Conservation (phyloP, 2,329 filamentous ascomycete species). For the Knufia petricola region DNA sequence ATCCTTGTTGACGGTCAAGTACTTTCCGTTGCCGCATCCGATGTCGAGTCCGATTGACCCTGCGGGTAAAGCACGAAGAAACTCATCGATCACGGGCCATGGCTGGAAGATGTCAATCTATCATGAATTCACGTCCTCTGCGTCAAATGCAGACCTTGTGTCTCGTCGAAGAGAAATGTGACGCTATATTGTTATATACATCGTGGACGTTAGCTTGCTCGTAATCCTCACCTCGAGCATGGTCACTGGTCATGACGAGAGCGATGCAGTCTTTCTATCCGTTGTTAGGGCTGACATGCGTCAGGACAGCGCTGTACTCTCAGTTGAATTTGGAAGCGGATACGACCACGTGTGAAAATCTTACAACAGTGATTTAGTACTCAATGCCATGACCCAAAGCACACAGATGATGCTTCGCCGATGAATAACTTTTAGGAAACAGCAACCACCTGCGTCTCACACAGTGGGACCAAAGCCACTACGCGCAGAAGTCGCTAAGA, state of each 20-base stretch:
- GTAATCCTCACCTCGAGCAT: conserved; percentile 41
- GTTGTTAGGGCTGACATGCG: no score
- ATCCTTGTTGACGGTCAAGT: conserved; percentile 66
- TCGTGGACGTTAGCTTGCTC: conserved; percentile 81
- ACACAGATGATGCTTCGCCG: no score
- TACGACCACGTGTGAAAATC: no score
- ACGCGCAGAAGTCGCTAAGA: no score
- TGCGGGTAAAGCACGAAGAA: conserved; percentile 54
- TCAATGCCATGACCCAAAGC: no score
- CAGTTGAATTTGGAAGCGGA: no score
- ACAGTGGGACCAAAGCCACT: no score
- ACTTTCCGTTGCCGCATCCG: conserved; percentile 96
- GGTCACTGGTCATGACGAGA: conserved; percentile 4
- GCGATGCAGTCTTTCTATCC: no score
- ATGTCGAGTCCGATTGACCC: conserved; percentile 81
- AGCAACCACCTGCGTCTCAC: no score
- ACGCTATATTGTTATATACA: conserved; percentile 60
- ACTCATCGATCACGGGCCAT: conserved; percentile 82
- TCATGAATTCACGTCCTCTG: not conserved
- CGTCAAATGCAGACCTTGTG: conserved; percentile 47
- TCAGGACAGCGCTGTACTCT: no score
- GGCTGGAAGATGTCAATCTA: conserved; percentile 42
- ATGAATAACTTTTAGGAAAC: no score
- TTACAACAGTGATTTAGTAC: no score
- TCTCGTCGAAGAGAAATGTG: conserved; percentile 42